A percentile compares a stretch with the other conserved stretches of the same genome.
phyloP scores from a whole-genome alignment of 225 moss, liverwort and hornwort genomes.

The Asterella californica region DNA sequence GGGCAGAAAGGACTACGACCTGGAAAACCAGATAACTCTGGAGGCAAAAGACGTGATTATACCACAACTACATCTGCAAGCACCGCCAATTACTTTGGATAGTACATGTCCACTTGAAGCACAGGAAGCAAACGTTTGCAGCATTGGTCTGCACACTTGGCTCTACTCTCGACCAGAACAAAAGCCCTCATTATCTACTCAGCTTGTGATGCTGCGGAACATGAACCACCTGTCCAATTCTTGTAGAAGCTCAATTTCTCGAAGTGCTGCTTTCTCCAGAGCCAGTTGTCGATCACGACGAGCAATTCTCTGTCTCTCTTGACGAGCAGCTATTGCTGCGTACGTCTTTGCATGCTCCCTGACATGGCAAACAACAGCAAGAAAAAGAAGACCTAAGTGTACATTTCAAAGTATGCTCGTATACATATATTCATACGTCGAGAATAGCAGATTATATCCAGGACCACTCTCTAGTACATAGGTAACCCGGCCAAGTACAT shows the following conservation, averaged over 20 bases:
- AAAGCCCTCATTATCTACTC: not conserved
- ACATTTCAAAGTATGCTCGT: not conserved
- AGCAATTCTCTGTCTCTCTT: slow-evolving; percentile 72
- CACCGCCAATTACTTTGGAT: no score
- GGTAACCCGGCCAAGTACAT: no score
- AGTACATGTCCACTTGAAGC: not conserved
- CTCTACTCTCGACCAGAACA: not conserved
- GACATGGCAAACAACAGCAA: not conserved
- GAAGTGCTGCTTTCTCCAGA: slow-evolving; percentile 59
- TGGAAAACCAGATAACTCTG: no score
- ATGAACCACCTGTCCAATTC: slow-evolving; percentile 61
- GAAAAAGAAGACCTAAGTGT: not conserved
- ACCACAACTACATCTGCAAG: not conserved
- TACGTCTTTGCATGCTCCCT: slow-evolving; percentile 34
- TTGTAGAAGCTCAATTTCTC: slow-evolving; percentile 71
- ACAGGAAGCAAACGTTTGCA: not conserved
- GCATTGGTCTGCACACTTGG: not conserved
- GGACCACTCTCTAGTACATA: no score
- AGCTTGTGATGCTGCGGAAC: not conserved
- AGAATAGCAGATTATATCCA: no score
- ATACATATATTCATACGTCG: no score
- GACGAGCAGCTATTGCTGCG: slow-evolving; percentile 56
- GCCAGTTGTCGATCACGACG: slow-evolving; percentile 65
- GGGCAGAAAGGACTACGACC: not conserved
- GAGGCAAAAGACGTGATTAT: not conserved